Conservation (phyloP, 2,329 filamentous ascomycete genomes). For the Chlorencoelia australis region DNA sequence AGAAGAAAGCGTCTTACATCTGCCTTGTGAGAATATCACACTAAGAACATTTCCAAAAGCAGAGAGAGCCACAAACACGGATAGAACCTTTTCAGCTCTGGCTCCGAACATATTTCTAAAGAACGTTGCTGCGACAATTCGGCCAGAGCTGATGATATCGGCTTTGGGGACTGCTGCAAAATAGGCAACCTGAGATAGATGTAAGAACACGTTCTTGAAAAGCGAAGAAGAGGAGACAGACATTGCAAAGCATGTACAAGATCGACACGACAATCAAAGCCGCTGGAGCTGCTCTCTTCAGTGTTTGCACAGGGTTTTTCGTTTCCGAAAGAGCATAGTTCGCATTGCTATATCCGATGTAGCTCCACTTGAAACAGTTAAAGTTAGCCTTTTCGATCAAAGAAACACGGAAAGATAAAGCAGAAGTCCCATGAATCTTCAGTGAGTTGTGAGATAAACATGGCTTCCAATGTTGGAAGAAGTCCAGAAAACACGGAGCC, state of each 20-base stretch:
- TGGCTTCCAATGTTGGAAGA: too few species aligned
- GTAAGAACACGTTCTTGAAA: not conserved
- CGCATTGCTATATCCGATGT: conserved; percentile 58
- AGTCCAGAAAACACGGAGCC: too few species aligned
- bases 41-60: conserved; percentile 58
- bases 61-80: conserved; percentile 56
- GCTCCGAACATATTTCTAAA: conserved; percentile 47
- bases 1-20: conserved; percentile 25
- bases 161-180: conserved; percentile 47
- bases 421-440: too few species aligned
- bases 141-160: conserved; percentile 41
- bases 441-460: too few species aligned
- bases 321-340: conserved; percentile 59
- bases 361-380: too few species aligned
- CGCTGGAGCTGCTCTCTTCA: conserved; percentile 54
- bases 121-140: conserved; percentile 43
- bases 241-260: conserved; percentile 56
- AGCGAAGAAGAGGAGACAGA: conserved; percentile 3
- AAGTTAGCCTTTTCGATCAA: too few species aligned
- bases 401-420: too few species aligned
- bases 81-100: conserved; percentile 46
- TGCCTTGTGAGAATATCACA: conserved; percentile 59
- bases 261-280: conserved; percentile 48
- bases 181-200: conserved; percentile 41
- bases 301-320: conserved; percentile 52